A percentile compares a stretch with the other conserved stretches of the same genome.
Evolutionary conservation across 768 basidiomycete species (phyloP).

Genomic region (Flagelloscypha sp.): DNA sequence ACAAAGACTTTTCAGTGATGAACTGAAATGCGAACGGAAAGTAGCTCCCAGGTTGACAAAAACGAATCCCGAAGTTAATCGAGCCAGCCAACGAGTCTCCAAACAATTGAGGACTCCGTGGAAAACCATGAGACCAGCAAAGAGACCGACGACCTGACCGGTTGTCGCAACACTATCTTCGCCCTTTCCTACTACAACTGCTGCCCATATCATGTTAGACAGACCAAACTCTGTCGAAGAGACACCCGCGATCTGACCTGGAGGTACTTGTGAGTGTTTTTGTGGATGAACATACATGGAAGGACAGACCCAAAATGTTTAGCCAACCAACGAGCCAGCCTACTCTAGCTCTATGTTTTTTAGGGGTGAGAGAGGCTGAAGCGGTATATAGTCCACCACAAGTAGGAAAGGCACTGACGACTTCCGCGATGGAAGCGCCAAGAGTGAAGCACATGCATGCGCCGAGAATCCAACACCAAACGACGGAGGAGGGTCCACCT

Average conservation of each 20-base stretch:
- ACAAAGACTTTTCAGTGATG: constrained; percentile 4
- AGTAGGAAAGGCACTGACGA: constrained; percentile 69
- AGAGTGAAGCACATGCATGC: constrained; percentile 68
- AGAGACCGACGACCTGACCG: constrained; percentile 73
- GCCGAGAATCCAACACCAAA: constrained; percentile 73
- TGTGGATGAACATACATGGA: constrained; percentile 1
- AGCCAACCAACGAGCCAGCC: constrained; percentile 81
- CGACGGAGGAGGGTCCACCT: constrained; percentile 31
- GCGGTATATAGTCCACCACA: constrained; percentile 77
- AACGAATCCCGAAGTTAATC: constrained; percentile 68
- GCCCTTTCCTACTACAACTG: constrained; percentile 54
- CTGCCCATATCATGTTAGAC: constrained; percentile 73
- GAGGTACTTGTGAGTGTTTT: constrained; percentile 3
- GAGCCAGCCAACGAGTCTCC: constrained; percentile 67
- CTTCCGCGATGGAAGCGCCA: constrained; percentile 66
- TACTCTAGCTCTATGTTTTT: constrained; percentile 55
- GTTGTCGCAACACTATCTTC: too few species aligned
- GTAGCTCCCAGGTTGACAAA: constrained; percentile 84
- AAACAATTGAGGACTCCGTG: constrained; percentile 77
- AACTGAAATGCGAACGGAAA: constrained; percentile 28
- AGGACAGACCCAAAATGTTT: constrained; percentile 57
- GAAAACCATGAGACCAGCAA: constrained; percentile 63
- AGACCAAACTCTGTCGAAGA: constrained; percentile 83
- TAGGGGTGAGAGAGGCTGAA: constrained; percentile 65
- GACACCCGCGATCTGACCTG: constrained; percentile 76